These are phyloP conservation scores for Globisporangium abappressorium DNA, from an alignment of 352 stramenopile species.

Conservation along the genomic window DNA sequence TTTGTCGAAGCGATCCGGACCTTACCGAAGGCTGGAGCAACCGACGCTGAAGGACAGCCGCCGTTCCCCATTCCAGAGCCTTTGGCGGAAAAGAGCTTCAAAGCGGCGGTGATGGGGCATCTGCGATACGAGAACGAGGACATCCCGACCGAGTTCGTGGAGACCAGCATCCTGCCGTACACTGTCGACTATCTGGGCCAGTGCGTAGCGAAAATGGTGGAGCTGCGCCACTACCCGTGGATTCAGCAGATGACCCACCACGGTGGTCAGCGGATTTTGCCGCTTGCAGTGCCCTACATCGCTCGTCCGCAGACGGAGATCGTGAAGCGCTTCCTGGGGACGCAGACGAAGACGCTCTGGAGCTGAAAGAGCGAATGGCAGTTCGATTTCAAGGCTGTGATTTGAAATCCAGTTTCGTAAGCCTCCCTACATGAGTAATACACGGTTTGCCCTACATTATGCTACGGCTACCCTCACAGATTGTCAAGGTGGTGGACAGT, in stretches of 20 bases:
- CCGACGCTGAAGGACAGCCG: too few relatives aligned
- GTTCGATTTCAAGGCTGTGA: too few relatives aligned
- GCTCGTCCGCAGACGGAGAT: neutral
- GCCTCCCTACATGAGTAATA: too few relatives aligned
- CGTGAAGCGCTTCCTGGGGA: constrained; percentile 4
- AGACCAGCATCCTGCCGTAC: constrained; percentile 11
- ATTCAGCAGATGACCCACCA: neutral
- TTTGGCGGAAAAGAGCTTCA: constrained; percentile 1
- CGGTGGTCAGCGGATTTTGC: neutral
- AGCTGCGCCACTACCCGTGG: constrained; percentile 7
- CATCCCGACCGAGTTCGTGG: neutral
- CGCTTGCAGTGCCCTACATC: constrained; percentile 3
- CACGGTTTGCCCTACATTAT: neutral
- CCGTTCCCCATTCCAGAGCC: neutral
- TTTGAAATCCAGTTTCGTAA: too few relatives aligned
- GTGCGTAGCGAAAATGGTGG: constrained; percentile 3
- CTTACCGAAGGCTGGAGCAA: too few relatives aligned
- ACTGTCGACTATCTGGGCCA: constrained; percentile 4
- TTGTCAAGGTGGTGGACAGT: too few relatives aligned
- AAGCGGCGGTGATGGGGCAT: neutral
- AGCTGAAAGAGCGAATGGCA: neutral
- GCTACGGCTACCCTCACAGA: too few relatives aligned
- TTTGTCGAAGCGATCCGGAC: constrained; percentile 1
- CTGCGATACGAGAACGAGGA: constrained; percentile 3
- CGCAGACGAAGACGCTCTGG: constrained; percentile 8